Evolutionary conservation across 2,329 filamentous ascomycete species (phyloP).

Genomic region (Cordyceps militaris): DNA sequence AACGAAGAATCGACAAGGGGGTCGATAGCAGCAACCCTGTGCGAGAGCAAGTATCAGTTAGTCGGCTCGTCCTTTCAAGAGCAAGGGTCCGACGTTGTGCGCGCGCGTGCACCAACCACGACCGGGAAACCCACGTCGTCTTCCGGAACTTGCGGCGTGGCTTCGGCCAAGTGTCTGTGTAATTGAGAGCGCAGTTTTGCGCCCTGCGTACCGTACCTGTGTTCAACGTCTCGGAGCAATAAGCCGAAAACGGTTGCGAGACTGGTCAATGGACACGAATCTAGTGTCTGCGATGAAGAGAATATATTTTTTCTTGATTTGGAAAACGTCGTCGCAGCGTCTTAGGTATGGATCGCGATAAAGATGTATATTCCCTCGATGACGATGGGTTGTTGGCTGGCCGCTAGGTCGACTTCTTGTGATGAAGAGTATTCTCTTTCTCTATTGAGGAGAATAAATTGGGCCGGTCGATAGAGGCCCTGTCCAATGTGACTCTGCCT

Average conservation of each 20-base stretch:
- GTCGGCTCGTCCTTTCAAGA: background rate
- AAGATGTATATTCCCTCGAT: too few species aligned
- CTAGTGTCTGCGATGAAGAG: background rate
- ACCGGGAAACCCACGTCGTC: background rate
- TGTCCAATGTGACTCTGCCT: too few species aligned
- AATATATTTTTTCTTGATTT: too few species aligned
- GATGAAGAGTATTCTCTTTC: too few species aligned
- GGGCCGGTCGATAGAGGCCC: too few species aligned
- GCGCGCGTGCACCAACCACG: background rate
- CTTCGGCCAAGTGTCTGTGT: background rate
- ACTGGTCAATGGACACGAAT: background rate
- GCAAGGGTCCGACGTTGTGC: background rate
- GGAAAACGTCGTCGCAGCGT: too few species aligned
- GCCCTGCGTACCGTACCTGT: background rate
- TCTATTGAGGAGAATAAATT: too few species aligned
- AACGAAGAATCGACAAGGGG: background rate
- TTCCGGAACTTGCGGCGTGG: background rate
- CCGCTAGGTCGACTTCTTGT: too few species aligned
- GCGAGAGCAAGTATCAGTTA: background rate
- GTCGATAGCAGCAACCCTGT: background rate
- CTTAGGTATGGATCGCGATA: too few species aligned
- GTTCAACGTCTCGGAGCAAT: background rate
- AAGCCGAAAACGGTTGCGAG: conserved; percentile 3
- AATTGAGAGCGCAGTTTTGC: conserved; percentile 4
- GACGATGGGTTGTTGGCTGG: too few species aligned